phyloP scores from a whole-genome alignment of 257 asterid species.

The Euphrasia confusa region DNA sequence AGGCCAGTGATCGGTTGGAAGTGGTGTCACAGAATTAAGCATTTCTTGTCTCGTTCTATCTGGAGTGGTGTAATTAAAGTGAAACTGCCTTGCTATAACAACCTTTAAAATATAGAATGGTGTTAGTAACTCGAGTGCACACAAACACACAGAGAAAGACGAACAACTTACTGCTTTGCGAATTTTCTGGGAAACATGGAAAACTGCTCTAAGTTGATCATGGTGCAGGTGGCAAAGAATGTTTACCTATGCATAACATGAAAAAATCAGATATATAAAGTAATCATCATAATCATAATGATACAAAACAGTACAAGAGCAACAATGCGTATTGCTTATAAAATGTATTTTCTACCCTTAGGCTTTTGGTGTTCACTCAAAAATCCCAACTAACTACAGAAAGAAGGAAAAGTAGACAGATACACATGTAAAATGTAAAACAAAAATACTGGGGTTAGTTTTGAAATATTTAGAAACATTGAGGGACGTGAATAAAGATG shows the following conservation, averaged over 20 bases:
- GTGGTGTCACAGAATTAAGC: slow-evolving; percentile 81
- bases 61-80: slow-evolving; percentile 92
- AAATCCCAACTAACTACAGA: no score
- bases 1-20: slow-evolving; percentile 81
- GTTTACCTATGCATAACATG: slow-evolving; percentile 50
- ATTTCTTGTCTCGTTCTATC: slow-evolving; percentile 83
- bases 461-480: no score
- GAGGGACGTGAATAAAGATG: no score
- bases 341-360: no score
- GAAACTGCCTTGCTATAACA: slow-evolving; percentile 69
- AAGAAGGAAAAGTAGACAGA: no score
- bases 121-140: neutral
- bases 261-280: slow-evolving; percentile 12
- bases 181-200: slow-evolving; percentile 85
- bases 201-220: slow-evolving; percentile 85
- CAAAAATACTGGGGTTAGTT: no score
- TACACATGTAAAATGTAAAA: no score
- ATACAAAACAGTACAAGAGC: no score
- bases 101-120: slow-evolving; percentile 35
- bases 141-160: neutral
- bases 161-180: slow-evolving; percentile 89
- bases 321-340: no score
- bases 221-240: slow-evolving; percentile 91
- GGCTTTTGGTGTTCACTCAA: no score
- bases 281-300: no score